Evolutionary conservation across 345 rosid genomes (phyloP), one percentile per base, ranked within the genome.

Genomic region (Gynandropsis gynandra): DNA sequence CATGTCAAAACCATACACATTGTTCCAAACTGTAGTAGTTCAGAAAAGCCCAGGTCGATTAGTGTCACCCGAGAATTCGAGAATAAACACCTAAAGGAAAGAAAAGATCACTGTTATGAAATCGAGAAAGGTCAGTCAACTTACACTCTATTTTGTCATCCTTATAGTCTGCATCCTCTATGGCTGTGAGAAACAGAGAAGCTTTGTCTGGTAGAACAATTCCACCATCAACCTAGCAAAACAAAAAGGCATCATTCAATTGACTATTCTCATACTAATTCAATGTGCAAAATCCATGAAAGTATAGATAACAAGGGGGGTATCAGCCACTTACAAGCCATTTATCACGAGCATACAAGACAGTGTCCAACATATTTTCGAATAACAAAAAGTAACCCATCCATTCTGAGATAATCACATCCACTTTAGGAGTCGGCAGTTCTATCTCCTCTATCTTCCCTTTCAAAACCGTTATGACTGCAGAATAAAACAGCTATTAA

Each of bases 401-500:
- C 97, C 97, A 88, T 82, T 93, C 97, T 32, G 97, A 93, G 56
- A 93, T 81, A 52, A 93, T 93, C 54, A 93, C 80, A 72, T 93
- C 99, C 42, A 93, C 99, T 78, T 85, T 85, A 19, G 71, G 59
- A 8, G 73, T 79, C 1, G 99, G 99, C 29, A 93, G 86, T 71
- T 88, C 99, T 44, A 88, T 73, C 54, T 93, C 99, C 66, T 93
- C 99, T 1, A 93, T 74, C 81, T 93, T 93, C 31, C 99, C 97
- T 76, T 88, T 93, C 75, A 93, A 62, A 72, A 93, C 95, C 2
- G 99, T 93, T 64, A 93, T 66, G 33, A 81, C 99, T 88, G 81
- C 41, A 67, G 43, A 16, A 60, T 19, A 3, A 47, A 67, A 66
- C 7, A 15, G 52, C 0, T 4, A 17, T 10, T 48, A 34, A 18